A percentile compares a stretch with the other conserved stretches of the same genome.
Evolutionary conservation across 2,329 filamentous ascomycete genomes (phyloP).

Genomic region (Beauveria medogensis): DNA sequence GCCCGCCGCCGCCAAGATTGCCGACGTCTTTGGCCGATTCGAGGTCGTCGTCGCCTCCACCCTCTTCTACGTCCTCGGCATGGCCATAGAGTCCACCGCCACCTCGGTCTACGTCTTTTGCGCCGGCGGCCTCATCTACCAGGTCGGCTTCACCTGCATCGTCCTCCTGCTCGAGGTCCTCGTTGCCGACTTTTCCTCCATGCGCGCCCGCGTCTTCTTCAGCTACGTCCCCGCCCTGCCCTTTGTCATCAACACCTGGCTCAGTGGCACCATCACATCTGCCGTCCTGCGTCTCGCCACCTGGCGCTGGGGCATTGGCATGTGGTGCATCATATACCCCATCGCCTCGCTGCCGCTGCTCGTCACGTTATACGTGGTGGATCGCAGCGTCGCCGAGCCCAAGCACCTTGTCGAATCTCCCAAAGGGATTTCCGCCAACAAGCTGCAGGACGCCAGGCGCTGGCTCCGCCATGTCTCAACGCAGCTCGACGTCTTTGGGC

Average conservation of each 20-base stretch:
- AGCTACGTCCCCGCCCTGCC: conserved; percentile 53
- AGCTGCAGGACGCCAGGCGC: neutral
- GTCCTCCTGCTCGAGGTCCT: conserved; percentile 53
- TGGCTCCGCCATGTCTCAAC: conserved; percentile 39
- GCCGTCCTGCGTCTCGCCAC: conserved; percentile 40
- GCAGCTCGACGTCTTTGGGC: conserved; percentile 44
- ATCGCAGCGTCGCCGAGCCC: conserved; percentile 16
- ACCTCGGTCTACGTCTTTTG: conserved; percentile 41
- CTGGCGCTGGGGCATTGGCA: conserved; percentile 57
- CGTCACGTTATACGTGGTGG: conserved; percentile 28
- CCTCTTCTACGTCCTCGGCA: conserved; percentile 46
- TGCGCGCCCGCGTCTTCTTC: conserved; percentile 51
- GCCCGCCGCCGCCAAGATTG: conserved; percentile 52
- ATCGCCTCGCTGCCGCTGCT: conserved; percentile 48
- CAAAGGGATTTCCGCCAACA: neutral
- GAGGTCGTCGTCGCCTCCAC: conserved; percentile 49
- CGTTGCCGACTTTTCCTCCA: conserved; percentile 52
- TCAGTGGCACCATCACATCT: conserved; percentile 47
- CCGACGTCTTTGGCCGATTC: conserved; percentile 54
- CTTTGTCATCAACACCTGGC: conserved; percentile 56
- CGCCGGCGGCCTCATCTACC: conserved; percentile 47
- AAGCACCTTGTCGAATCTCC: neutral
- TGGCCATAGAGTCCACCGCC: conserved; percentile 45
- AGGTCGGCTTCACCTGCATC: conserved; percentile 50
- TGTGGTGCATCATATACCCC: conserved; percentile 56